Percentiles rank a stretch among this genome's conserved stretches.
Conservation (phyloP, 306 rosid species). For the Fragaria iinumae region DNA sequence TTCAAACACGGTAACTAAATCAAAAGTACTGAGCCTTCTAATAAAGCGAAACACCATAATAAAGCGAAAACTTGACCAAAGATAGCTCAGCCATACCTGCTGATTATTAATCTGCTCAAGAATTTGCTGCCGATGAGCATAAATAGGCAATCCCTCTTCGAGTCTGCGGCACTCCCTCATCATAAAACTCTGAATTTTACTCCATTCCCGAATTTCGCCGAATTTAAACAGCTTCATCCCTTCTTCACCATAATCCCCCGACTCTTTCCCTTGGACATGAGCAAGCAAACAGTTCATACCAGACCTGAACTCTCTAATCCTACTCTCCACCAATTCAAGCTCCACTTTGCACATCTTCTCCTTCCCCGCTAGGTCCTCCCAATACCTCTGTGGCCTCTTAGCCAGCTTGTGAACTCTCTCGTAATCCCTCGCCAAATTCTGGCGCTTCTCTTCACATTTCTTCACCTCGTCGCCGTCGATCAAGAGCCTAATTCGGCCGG, state of each 20-base stretch:
- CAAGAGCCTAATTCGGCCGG: conserved; percentile 36
- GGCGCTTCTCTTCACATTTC: conserved; percentile 42
- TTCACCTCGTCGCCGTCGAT: conserved; percentile 57
- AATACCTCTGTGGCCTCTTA: not conserved
- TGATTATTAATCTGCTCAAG: conserved; percentile 50
- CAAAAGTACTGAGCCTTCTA: not conserved
- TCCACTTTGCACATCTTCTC: conserved; percentile 39
- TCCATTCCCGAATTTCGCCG: conserved; percentile 45
- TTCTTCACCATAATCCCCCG: conserved; percentile 22
- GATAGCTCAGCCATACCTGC: conserved; percentile 44
- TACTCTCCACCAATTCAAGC: conserved; percentile 36
- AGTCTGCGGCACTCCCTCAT: conserved; percentile 71
- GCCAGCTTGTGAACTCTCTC: not conserved
- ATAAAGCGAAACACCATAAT: not conserved
- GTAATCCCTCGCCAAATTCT: conserved; percentile 34
- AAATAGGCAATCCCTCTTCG: conserved; percentile 77
- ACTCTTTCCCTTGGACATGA: conserved; percentile 37
- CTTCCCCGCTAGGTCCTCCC: not conserved
- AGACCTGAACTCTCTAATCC: conserved; percentile 59
- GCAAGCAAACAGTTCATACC: conserved; percentile 60
- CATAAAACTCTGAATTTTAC: conserved; percentile 42
- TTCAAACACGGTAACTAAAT: not conserved
- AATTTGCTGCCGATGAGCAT: conserved; percentile 70
- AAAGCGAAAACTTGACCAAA: not conserved
- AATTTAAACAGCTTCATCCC: conserved; percentile 40